A percentile compares a stretch with the other conserved stretches of the same genome.
Evolutionary conservation across 1,284 basidiomycete species (phyloP).

Genomic region (Ustilago hordei): DNA sequence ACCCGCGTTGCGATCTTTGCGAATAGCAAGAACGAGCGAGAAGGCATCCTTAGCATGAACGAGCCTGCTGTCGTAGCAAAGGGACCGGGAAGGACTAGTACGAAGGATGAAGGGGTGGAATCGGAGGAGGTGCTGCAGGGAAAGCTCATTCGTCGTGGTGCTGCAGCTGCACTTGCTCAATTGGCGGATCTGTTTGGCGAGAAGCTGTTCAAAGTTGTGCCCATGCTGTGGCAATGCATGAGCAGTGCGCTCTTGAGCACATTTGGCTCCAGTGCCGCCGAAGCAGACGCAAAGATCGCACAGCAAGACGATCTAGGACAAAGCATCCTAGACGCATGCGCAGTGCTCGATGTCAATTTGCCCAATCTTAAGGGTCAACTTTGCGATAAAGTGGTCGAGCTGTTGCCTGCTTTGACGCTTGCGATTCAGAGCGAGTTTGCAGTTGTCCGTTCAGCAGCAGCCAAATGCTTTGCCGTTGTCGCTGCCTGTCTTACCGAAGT

Average conservation of each 20-base stretch:
- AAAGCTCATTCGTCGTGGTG: conserved; percentile 79
- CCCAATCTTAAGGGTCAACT: conserved; percentile 81
- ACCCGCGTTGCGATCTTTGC: conserved; percentile 90
- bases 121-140: conserved; percentile 66
- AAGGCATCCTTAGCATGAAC: conserved; percentile 83
- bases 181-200: conserved; percentile 84
- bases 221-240: conserved; percentile 95
- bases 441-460: conserved; percentile 87
- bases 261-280: conserved; percentile 75
- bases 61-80: conserved; percentile 60
- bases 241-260: conserved; percentile 79
- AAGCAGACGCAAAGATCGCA: conserved; percentile 32
- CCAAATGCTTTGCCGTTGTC: conserved; percentile 86
- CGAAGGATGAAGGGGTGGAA: conserved; percentile 70
- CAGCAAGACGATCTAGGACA: conserved; percentile 75
- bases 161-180: conserved; percentile 83
- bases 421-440: conserved; percentile 86
- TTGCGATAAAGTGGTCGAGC: conserved; percentile 77
- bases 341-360: conserved; percentile 85
- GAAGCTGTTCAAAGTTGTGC: conserved; percentile 80
- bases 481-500: conserved; percentile 86
- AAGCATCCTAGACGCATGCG: conserved; percentile 91
- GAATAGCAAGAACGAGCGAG: conserved; percentile 74
- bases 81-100: conserved; percentile 31
- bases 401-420: conserved; percentile 81